Evolutionary conservation across 2,329 filamentous ascomycete species (phyloP), one percentile per base, ranked within the genome.

Genomic region (Dactylellina drechsleri): DNA sequence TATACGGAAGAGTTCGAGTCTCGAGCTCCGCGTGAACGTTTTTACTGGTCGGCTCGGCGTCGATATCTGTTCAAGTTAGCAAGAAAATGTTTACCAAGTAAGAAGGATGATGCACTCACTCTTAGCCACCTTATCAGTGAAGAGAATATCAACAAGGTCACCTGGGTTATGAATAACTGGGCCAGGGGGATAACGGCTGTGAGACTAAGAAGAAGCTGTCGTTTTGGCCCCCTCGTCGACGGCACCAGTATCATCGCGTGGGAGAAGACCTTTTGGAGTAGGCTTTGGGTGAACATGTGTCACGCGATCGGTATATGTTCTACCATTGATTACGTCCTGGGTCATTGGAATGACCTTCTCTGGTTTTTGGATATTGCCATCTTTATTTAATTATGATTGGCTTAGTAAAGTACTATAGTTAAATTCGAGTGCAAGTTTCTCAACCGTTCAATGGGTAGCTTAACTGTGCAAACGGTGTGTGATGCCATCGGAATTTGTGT

Each of bases 81-180:
- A 54, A 26, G 20, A 15, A 26, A 54, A 54, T 15, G 1, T 54
- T 54, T 4, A 54, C 6, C 8, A 54, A 4, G 13, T 47, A 31
- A 31, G 13, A 31, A 36, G 26, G 23, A 20, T 26, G 10, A 4
- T 12, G 41, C 16, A 40, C 54, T 47, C 43, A 71, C 43, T n/a
- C 41, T 50, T 23, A 31, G n/a, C 40, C n/a, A 2, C 13, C n/a
- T 43, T 41, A 20, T 65, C 52, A 4, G 31, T 47, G 26, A 64
- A 71, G 5, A 71, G 53, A 15, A 65, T 58, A 50, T 71, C 66
- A n/a, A 16, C 53, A 31, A 71, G 66, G 12, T 71, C 66, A 18
- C 18, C 18, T 26, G 52, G 20, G 45, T 71, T 71, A 23, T 71
- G 66, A 4, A 71, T 64, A 13, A 71, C 59, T 3, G 66, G 58